Evolutionary conservation across 345 rosid genomes (phyloP).

Genomic region (Raphanus raphanistrum): DNA sequence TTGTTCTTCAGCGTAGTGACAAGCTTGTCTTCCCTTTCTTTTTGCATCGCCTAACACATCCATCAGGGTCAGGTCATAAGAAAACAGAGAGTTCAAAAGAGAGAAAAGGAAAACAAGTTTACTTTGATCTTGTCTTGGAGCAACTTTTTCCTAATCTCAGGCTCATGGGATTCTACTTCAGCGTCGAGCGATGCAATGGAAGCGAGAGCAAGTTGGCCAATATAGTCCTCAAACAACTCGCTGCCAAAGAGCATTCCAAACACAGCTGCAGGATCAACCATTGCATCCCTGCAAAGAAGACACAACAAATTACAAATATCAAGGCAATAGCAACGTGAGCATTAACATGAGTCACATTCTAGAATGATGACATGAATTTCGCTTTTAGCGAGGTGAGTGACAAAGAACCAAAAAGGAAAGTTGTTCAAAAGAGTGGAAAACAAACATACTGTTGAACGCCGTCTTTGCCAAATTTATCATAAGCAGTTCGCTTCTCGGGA

Average conservation of each 20-base stretch:
- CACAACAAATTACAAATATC: background rate
- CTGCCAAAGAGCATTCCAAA: slow-evolving; percentile 96
- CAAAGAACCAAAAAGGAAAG: too few relatives aligned
- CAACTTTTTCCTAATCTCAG: slow-evolving; percentile 49
- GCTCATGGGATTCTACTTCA: slow-evolving; percentile 55
- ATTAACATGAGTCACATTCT: background rate
- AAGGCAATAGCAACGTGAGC: background rate
- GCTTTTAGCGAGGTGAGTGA: too few relatives aligned
- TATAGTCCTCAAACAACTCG: slow-evolving; percentile 82
- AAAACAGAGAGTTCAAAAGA: background rate
- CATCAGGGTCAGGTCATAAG: background rate
- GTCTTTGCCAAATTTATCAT: slow-evolving; percentile 82
- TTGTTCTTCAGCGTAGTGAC: slow-evolving; percentile 53
- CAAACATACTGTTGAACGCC: slow-evolving; percentile 73
- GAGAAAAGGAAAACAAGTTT: background rate
- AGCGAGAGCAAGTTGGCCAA: slow-evolving; percentile 89
- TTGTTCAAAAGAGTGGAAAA: too few relatives aligned
- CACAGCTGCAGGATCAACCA: slow-evolving; percentile 88
- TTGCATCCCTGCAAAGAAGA: slow-evolving; percentile 54
- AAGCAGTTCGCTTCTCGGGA: slow-evolving; percentile 81
- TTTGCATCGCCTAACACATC: slow-evolving; percentile 56
- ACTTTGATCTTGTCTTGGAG: slow-evolving; percentile 77
- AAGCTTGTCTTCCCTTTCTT: slow-evolving; percentile 78
- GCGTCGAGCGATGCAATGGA: slow-evolving; percentile 52
- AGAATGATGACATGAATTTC: background rate